phyloP scores from a whole-genome alignment of 2,329 filamentous ascomycete species.

The Ophiostoma pallidulum region DNA sequence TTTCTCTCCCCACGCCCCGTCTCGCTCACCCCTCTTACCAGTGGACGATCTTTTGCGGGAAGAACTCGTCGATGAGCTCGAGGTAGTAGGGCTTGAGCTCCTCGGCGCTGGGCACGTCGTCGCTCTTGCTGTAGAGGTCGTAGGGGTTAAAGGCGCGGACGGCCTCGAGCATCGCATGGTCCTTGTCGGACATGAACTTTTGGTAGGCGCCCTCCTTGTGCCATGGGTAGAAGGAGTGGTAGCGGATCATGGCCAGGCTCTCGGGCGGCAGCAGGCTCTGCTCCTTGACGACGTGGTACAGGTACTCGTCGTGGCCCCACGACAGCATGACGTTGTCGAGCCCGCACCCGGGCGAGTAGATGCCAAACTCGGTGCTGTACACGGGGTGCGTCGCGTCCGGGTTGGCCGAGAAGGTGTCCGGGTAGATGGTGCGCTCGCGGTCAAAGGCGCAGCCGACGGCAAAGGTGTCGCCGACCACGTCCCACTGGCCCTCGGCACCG shows the following conservation, averaged over 20 bases:
- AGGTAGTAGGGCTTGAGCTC: constrained; percentile 73
- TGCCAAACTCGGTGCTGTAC: constrained; percentile 68
- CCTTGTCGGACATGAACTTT: constrained; percentile 76
- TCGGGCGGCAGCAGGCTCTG: constrained; percentile 71
- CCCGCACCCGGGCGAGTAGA: constrained; percentile 71
- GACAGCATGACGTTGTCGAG: constrained; percentile 81
- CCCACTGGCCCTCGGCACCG: constrained; percentile 82
- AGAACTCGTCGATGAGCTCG: constrained; percentile 66
- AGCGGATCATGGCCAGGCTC: constrained; percentile 84
- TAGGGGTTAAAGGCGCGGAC: constrained; percentile 86
- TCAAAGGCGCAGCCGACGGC: constrained; percentile 70
- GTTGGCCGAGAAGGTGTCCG: constrained; percentile 66
- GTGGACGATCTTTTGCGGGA: constrained; percentile 56
- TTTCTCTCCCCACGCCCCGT: too few relatives aligned
- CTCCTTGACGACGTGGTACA: constrained; percentile 78
- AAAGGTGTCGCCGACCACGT: constrained; percentile 82
- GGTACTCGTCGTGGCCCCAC: constrained; percentile 84
- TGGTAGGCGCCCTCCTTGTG: constrained; percentile 71
- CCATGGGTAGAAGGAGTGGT: constrained; percentile 92
- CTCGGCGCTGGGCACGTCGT: constrained; percentile 65
- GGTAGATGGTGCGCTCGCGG: constrained; percentile 63
- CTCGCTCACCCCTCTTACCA: constrained; percentile 42
- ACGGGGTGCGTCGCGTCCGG: constrained; percentile 62
- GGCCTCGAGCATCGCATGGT: constrained; percentile 68
- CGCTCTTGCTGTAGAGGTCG: constrained; percentile 85